These are phyloP conservation scores for Suillus alpinus DNA, from an alignment of 768 basidiomycete genomes.

Conservation along the genomic window DNA sequence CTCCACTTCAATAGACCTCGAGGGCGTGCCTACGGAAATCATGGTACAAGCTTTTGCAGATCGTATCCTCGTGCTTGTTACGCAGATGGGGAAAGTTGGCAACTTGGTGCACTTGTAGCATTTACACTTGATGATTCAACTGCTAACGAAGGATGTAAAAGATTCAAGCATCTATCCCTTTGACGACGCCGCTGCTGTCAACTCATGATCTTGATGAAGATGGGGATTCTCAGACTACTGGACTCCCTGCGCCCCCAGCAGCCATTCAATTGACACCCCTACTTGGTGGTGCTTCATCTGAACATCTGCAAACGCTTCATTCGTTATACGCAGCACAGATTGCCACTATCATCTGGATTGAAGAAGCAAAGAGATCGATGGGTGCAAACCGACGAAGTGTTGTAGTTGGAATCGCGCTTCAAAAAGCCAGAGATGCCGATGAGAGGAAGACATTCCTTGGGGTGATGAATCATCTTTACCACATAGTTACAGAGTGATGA, in stretches of 20 bases:
- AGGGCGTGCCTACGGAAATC: conserved; percentile 66
- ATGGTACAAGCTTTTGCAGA: conserved; percentile 79
- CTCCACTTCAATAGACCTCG: conserved; percentile 50
- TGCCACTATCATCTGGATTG: conserved; percentile 77
- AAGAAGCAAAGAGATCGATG: conserved; percentile 39
- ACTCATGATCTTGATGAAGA: conserved; percentile 21
- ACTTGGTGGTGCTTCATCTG: conserved; percentile 71
- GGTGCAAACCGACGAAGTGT: conserved; percentile 54
- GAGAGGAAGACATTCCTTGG: conserved; percentile 47
- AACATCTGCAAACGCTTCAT: conserved; percentile 68
- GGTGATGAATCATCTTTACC: conserved; percentile 50
- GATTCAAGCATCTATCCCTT: conserved; percentile 81
- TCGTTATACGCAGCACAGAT: conserved; percentile 85
- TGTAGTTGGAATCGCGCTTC: conserved; percentile 73
- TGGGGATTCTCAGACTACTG: conserved; percentile 29
- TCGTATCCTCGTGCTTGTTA: conserved; percentile 80
- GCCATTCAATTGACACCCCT: conserved; percentile 76
- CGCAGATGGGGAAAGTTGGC: conserved; percentile 90
- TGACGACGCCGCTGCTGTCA: conserved; percentile 51
- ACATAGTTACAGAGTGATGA: no score
- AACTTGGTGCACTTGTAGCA: conserved; percentile 54
- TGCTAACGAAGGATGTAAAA: conserved; percentile 26
- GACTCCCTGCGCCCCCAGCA: conserved; percentile 61
- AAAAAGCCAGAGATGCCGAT: conserved; percentile 33
- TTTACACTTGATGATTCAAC: conserved; percentile 5